phyloP scores from a whole-genome alignment of 1,284 basidiomycete species.

The Rhodotorula sp. region DNA sequence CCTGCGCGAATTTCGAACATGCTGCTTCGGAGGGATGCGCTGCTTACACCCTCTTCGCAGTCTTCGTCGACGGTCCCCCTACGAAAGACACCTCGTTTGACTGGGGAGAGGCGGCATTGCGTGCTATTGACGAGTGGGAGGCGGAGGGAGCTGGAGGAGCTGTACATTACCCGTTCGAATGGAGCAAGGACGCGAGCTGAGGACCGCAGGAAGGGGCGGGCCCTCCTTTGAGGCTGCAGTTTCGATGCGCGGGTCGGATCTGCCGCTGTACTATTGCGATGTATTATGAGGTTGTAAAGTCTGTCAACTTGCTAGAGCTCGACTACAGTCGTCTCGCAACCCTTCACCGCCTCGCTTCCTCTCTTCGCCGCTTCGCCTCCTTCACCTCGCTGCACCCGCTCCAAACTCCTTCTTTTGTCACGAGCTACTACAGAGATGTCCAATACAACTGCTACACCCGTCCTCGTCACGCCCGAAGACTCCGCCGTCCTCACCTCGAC shows the following conservation, averaged over 20 bases:
- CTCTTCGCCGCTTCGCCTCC: too few species aligned
- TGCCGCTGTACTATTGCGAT: too few species aligned
- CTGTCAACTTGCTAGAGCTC: too few species aligned
- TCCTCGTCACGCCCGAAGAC: conserved; percentile 2
- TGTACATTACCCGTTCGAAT: conserved; percentile 40
- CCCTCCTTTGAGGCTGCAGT: too few species aligned
- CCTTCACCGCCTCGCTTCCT: too few species aligned
- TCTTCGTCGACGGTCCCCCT: conserved; percentile 39
- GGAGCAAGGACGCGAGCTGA: too few species aligned
- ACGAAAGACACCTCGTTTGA: conserved; percentile 26
- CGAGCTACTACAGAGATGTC: neutral
- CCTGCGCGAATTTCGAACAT: neutral
- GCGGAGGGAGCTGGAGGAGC: conserved; percentile 35
- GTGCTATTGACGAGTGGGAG: conserved; percentile 40
- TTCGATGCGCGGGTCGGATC: too few species aligned
- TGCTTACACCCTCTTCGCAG: neutral
- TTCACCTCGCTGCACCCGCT: too few species aligned
- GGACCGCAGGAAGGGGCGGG: neutral
- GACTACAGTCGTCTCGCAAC: too few species aligned
- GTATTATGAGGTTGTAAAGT: too few species aligned
- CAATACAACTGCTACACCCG: neutral
- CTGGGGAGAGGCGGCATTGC: conserved; percentile 45
- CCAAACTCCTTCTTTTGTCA: neutral
- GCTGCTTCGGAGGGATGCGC: too few species aligned
- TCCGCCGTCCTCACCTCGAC: conserved; percentile 20